These are phyloP conservation scores for Elaphomyces granulatus DNA, from an alignment of 495 filamentous ascomycete species.

Conservation along the genomic window DNA sequence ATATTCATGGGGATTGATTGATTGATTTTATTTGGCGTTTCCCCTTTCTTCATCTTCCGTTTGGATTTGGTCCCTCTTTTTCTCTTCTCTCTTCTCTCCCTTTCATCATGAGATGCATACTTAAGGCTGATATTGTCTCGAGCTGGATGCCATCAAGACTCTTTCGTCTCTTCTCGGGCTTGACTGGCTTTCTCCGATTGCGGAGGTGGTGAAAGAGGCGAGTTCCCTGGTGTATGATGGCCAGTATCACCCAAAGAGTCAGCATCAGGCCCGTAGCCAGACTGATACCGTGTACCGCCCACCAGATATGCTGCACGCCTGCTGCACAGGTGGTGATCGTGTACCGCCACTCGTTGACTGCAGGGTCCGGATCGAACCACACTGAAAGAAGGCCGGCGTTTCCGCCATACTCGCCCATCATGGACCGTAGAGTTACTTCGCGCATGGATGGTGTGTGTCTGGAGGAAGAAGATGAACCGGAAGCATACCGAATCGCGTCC, in stretches of 20 bases:
- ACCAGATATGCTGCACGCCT: conserved; percentile 88
- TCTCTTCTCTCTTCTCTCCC: too few species aligned
- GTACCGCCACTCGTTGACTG: conserved; percentile 53
- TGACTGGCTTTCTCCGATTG: too few species aligned
- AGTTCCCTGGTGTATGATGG: too few species aligned
- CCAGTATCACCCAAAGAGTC: conserved; percentile 9
- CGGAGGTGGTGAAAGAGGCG: too few species aligned
- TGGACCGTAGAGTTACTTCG: conserved; percentile 88
- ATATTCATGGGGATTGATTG: too few species aligned
- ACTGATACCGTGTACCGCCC: conserved; percentile 66
- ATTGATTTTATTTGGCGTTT: too few species aligned
- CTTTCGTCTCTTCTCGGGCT: too few species aligned
- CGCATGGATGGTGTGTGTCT: conserved; percentile 36
- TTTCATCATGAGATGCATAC: too few species aligned
- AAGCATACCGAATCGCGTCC: conserved; percentile 19
- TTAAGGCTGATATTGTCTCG: too few species aligned
- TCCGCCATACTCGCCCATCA: conserved; percentile 92
- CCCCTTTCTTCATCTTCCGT: too few species aligned
- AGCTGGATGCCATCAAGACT: too few species aligned
- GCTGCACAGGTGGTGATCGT: conserved; percentile 63
- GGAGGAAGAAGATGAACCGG: background rate
- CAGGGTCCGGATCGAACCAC: conserved; percentile 62
- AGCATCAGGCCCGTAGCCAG: conserved; percentile 33
- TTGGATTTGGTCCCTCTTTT: too few species aligned
- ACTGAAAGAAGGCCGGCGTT: conserved; percentile 75